Evolutionary conservation across 2,329 filamentous ascomycete species (phyloP).

Genomic region (Arthrocladium fulminans): DNA sequence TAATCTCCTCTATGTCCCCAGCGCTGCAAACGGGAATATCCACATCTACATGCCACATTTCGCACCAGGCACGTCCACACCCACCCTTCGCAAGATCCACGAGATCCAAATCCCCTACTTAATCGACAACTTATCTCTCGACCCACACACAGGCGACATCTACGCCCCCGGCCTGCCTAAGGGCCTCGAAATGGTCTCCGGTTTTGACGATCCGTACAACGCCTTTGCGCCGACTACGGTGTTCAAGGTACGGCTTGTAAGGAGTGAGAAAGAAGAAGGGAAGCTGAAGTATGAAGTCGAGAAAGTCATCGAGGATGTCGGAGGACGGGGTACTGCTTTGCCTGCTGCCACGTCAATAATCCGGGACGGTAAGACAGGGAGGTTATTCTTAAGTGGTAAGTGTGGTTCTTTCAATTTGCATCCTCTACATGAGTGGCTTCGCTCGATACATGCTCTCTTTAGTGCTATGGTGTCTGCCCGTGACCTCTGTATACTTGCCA

Average conservation of each 20-base stretch:
- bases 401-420: background rate
- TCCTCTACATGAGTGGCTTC: background rate
- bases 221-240: constrained; percentile 18
- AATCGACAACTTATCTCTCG: constrained; percentile 31
- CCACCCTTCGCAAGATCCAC: constrained; percentile 11
- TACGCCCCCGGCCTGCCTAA: constrained; percentile 29
- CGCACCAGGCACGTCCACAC: background rate
- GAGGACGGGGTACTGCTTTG: constrained; percentile 19
- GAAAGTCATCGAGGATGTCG: constrained; percentile 31
- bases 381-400: constrained; percentile 26
- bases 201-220: constrained; percentile 22
- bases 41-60: constrained; percentile 18
- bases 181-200: constrained; percentile 16
- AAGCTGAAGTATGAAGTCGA: constrained; percentile 20
- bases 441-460: no score
- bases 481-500: no score
- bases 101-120: constrained; percentile 25
- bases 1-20: constrained; percentile 30
- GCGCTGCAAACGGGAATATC: constrained; percentile 22
- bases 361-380: constrained; percentile 27
- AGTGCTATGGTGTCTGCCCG: no score
- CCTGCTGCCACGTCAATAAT: constrained; percentile 24
- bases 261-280: constrained; percentile 11
- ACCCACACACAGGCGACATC: constrained; percentile 28
- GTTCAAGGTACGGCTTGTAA: constrained; percentile 23